phyloP scores from a whole-genome alignment of 176 grass and related monocot species.

The Thinopyrum elongatum region DNA sequence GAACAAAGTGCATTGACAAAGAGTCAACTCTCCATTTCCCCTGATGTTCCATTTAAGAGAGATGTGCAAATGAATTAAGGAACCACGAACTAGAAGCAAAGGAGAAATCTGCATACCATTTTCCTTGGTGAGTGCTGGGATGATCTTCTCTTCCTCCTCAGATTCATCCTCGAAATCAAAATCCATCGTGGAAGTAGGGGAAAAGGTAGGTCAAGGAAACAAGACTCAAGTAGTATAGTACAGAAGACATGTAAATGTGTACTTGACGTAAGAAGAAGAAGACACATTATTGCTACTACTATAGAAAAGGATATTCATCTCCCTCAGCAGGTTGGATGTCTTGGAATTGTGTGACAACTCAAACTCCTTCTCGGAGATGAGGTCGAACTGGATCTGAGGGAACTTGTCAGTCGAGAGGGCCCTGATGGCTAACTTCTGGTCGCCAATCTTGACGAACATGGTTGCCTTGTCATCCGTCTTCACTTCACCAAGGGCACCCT shows the following conservation, averaged over 20 bases:
- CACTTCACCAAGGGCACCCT: conserved; percentile 65
- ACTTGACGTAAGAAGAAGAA: no score
- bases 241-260: neutral
- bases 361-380: conserved; percentile 84
- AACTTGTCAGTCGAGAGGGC: conserved; percentile 55
- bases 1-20: no score
- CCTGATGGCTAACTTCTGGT: conserved; percentile 67
- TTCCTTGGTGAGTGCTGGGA: no score
- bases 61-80: no score
- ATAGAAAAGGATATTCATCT: conserved; percentile 57
- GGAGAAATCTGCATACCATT: no score
- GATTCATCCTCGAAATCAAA: conserved; percentile 27
- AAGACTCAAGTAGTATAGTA: neutral
- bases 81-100: no score
- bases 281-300: no score
- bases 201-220: conserved; percentile 33
- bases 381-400: conserved; percentile 65
- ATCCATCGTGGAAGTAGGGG: conserved; percentile 16
- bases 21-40: no score
- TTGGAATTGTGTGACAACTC: conserved; percentile 86
- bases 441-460: conserved; percentile 54
- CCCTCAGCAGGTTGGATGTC: conserved; percentile 26
- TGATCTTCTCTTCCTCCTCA: no score
- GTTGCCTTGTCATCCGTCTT: conserved; percentile 62
- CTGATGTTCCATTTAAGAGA: no score